phyloP scores from a whole-genome alignment of 768 basidiomycete genomes.

The Infundibulicybe gibba region DNA sequence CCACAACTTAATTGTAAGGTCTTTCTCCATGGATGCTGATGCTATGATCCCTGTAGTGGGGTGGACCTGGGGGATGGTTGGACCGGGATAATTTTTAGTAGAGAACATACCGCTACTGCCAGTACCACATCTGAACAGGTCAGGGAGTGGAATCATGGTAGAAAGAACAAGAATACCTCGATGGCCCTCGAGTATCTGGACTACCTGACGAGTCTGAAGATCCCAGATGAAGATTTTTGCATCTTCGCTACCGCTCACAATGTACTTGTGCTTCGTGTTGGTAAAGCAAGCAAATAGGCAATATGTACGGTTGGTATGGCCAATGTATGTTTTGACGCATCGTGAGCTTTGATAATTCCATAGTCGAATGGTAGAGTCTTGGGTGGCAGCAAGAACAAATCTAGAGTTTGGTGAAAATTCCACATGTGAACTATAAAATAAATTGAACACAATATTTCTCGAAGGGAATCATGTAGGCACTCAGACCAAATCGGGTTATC shows the following conservation, averaged over 20 bases:
- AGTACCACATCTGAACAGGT: conserved; percentile 55
- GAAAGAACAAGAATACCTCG: conserved; percentile 49
- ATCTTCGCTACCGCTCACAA: conserved; percentile 91
- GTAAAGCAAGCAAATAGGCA: conserved; percentile 71
- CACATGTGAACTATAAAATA: conserved; percentile 66
- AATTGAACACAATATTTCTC: conserved; percentile 5
- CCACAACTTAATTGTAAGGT: conserved; percentile 84
- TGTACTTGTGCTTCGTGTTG: conserved; percentile 57
- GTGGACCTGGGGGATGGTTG: conserved; percentile 54
- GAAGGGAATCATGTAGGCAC: conserved; percentile 1
- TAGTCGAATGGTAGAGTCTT: conserved; percentile 90
- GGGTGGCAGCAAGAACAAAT: conserved; percentile 86
- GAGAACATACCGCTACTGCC: conserved; percentile 62
- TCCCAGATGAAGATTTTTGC: conserved; percentile 88
- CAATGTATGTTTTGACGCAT: conserved; percentile 89
- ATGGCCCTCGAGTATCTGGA: conserved; percentile 78
- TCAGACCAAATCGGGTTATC: conserved; percentile 88
- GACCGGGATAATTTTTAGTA: conserved; percentile 7
- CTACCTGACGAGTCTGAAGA: conserved; percentile 72
- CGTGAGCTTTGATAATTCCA: conserved; percentile 93
- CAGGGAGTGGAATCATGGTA: conserved; percentile 3
- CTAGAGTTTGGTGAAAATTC: conserved; percentile 90
- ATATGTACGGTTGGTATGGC: conserved; percentile 84
- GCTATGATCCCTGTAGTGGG: conserved; percentile 75
- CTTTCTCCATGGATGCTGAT: conserved; percentile 88